These are phyloP conservation scores for Melampsora americana DNA, from an alignment of 1,284 basidiomycete genomes.

Conservation along the genomic window DNA sequence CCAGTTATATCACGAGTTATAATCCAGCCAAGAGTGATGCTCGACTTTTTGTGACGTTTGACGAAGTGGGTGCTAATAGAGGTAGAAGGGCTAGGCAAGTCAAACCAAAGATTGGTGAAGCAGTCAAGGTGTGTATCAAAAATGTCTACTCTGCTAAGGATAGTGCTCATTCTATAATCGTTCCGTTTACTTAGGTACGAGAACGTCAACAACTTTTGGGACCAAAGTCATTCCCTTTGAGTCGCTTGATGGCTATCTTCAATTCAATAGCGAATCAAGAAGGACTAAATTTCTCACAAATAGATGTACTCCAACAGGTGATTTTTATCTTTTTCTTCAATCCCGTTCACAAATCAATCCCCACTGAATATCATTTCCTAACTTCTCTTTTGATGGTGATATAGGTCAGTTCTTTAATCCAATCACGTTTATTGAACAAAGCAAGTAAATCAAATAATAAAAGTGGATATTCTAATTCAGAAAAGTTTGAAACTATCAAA, in stretches of 20 bases:
- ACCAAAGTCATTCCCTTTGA: slow-evolving; percentile 52
- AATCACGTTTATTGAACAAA: slow-evolving; percentile 26
- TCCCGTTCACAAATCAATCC: neutral
- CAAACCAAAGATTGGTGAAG: slow-evolving; percentile 36
- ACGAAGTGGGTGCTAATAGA: neutral
- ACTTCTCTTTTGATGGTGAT: neutral
- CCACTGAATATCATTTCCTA: neutral
- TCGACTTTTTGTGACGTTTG: slow-evolving; percentile 28
- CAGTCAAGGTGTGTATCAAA: slow-evolving; percentile 10
- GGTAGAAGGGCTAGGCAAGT: neutral
- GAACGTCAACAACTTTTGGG: slow-evolving; percentile 51
- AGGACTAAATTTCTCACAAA: slow-evolving; percentile 45
- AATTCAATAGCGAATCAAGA: slow-evolving; percentile 52
- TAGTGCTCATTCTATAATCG: neutral
- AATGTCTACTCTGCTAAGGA: neutral
- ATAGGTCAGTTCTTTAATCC: slow-evolving; percentile 22
- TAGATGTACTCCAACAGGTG: slow-evolving; percentile 44
- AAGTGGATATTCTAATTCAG: neutral
- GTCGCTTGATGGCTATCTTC: slow-evolving; percentile 52
- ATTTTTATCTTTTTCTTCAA: neutral
- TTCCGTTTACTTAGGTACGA: slow-evolving; percentile 17
- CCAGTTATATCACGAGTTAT: slow-evolving; percentile 27
- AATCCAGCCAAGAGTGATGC: slow-evolving; percentile 34
- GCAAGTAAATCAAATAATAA: neutral
- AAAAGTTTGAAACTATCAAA: neutral